These are phyloP conservation scores for Penicillium riverlandense DNA, from an alignment of 495 filamentous ascomycete species.

Conservation along the genomic window DNA sequence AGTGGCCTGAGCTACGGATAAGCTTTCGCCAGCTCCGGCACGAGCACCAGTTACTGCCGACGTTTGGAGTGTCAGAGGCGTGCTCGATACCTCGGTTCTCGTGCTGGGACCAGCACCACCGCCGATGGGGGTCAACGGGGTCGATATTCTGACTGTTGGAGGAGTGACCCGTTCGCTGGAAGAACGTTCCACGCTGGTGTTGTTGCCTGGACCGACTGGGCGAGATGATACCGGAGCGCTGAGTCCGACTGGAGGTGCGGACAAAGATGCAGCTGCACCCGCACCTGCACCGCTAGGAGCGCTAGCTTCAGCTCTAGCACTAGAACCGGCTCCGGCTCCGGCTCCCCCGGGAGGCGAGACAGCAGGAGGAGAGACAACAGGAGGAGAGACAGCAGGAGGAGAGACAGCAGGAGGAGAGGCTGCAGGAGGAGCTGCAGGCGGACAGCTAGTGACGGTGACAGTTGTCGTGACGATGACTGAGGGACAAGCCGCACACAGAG, in stretches of 20 bases:
- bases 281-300: neutral
- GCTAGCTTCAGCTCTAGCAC: neutral
- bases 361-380: neutral
- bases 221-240: neutral
- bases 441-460: conserved; percentile 5
- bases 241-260: neutral
- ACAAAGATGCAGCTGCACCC: neutral
- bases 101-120: neutral
- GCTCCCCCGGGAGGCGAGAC: neutral
- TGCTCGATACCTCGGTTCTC: neutral
- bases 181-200: neutral
- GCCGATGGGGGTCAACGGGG: neutral
- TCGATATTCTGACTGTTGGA: neutral
- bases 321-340: neutral
- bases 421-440: neutral
- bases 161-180: neutral
- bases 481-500: neutral
- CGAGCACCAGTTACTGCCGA: neutral
- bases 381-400: neutral
- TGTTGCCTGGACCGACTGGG: neutral
- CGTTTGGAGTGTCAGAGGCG: neutral
- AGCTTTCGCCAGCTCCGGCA: neutral
- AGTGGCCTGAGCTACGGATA: neutral
- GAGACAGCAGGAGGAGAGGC: no score
- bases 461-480: conserved; percentile 3